Base-by-base conservation (phyloP, 2,329 filamentous ascomycete genomes). In the Aspergillus fumigatiaffinis region DNA sequence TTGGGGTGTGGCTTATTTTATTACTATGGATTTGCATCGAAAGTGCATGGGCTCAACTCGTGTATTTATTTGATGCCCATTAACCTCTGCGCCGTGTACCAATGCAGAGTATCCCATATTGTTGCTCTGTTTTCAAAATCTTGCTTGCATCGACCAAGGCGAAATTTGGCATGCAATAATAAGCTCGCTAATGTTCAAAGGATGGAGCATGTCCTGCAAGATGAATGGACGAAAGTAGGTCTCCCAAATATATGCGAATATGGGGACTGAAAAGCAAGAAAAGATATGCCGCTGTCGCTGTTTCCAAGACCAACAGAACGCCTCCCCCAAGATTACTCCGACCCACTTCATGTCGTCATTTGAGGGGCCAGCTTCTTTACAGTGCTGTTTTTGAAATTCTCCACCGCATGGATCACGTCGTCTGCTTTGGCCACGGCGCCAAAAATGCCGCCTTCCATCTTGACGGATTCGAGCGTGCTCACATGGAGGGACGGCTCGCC, bases 371-470 rank as follows among this genome's bases (percentile, higher is more conserved):
- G 67, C 64, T 77, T 76, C 63, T 76, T 77, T 63, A 76, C 72
- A 38, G 74, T 73, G 52, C 68, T 60, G 17, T 65, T 60, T 56
- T 76, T 76, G 67, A 77, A 77, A 52, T 72, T 76, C 53, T 77
- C 75, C 35, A 78, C 69, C 2, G 74, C 73, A 10, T 73, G 68
- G 8, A 78, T 66, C 50, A 78, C 64, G 54, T 78, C 73, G 9
- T 73, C 73, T 7, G 74, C 53, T 38, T 73, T 74, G 26, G 71
- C 66, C 4, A 76, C 71, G 2, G 76, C 68, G 3, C 76, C 74
- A 54, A 79, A 76, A 4, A 80, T 78, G 32, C 76, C 79, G 4
- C 74, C 78, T 62, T 81, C 78, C 71, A 76, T 77, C 63, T 76
- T 76, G 23, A 80, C 69, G 9, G 74, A 77, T 48, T 78, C 75